These are phyloP conservation scores for Aspergillus wentii DNA, from an alignment of 495 filamentous ascomycete species.

Conservation along the genomic window DNA sequence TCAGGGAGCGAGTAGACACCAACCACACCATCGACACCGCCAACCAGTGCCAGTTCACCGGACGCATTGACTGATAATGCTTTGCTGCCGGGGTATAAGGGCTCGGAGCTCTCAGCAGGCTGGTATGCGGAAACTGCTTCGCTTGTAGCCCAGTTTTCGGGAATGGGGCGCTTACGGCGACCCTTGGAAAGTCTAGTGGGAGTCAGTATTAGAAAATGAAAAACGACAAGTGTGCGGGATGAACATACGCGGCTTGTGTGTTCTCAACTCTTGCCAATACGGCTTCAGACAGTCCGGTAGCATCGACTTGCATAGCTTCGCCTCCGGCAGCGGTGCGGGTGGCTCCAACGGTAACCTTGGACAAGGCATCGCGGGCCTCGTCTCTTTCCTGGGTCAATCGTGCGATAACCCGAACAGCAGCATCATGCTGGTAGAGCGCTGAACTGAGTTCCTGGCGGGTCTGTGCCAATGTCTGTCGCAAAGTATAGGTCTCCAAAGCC, in stretches of 20 bases:
- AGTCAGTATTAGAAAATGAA: constrained; percentile 7
- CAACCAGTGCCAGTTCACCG: constrained; percentile 70
- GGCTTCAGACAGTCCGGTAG: constrained; percentile 61
- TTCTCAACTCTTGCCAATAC: constrained; percentile 71
- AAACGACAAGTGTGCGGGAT: background rate
- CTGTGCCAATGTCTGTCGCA: constrained; percentile 82
- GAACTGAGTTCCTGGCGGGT: constrained; percentile 90
- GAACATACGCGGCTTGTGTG: constrained; percentile 68
- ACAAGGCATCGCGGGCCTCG: constrained; percentile 88
- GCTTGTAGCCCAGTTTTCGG: constrained; percentile 74
- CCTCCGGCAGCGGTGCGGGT: constrained; percentile 45
- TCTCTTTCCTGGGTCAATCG: constrained; percentile 84
- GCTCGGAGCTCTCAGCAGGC: constrained; percentile 52
- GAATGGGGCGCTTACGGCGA: constrained; percentile 81
- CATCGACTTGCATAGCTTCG: constrained; percentile 91
- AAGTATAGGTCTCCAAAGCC: constrained; percentile 81
- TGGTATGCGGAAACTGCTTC: constrained; percentile 69
- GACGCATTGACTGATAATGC: constrained; percentile 61
- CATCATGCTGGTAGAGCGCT: constrained; percentile 94
- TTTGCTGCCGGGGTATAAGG: constrained; percentile 58
- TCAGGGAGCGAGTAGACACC: constrained; percentile 75
- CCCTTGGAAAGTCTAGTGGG: constrained; percentile 69
- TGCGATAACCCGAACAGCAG: constrained; percentile 87
- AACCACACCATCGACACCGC: constrained; percentile 70
- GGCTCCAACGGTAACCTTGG: constrained; percentile 68